Percentiles rank a stretch among this genome's conserved stretches.
Evolutionary conservation across 2,329 filamentous ascomycete genomes (phyloP).

Genomic region (Hymenotorrendiella dingleyae): DNA sequence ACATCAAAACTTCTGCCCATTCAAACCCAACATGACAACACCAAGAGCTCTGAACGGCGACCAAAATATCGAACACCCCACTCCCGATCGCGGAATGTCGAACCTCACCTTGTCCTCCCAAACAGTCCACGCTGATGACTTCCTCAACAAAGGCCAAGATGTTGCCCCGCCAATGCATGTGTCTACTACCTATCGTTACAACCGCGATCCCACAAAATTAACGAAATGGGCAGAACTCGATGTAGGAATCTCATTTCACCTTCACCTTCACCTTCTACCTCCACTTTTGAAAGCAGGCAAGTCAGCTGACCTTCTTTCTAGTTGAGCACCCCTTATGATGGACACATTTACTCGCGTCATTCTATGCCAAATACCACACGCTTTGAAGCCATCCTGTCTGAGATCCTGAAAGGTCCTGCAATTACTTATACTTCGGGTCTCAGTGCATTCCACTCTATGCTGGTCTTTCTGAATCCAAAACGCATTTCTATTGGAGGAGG

Average conservation of each 20-base stretch:
- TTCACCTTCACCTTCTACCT: neutral
- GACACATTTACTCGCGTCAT: slow-evolving; percentile 79
- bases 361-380: slow-evolving; percentile 75
- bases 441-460: slow-evolving; percentile 78
- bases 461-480: slow-evolving; percentile 78
- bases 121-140: slow-evolving; percentile 78
- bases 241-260: slow-evolving; percentile 40
- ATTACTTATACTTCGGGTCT: slow-evolving; percentile 82
- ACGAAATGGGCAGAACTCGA: slow-evolving; percentile 45
- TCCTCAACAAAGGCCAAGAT: slow-evolving; percentile 65
- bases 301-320: slow-evolving; percentile 28
- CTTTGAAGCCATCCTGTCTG: slow-evolving; percentile 74
- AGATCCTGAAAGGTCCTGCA: slow-evolving; percentile 62
- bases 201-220: slow-evolving; percentile 61
- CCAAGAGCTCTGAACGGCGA: slow-evolving; percentile 11
- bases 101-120: slow-evolving; percentile 57
- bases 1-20: too few species aligned
- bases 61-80: slow-evolving; percentile 14
- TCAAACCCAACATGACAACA: slow-evolving; percentile 13
- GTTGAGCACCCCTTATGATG: slow-evolving; percentile 48
- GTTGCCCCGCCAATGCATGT: slow-evolving; percentile 87
- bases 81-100: slow-evolving; percentile 11
- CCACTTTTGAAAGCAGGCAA: slow-evolving; percentile 4
- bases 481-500: slow-evolving; percentile 76
- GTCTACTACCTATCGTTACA: slow-evolving; percentile 86